Evolutionary conservation across 2,329 filamentous ascomycete species (phyloP).

Genomic region (Apiospora rasikravindrae): DNA sequence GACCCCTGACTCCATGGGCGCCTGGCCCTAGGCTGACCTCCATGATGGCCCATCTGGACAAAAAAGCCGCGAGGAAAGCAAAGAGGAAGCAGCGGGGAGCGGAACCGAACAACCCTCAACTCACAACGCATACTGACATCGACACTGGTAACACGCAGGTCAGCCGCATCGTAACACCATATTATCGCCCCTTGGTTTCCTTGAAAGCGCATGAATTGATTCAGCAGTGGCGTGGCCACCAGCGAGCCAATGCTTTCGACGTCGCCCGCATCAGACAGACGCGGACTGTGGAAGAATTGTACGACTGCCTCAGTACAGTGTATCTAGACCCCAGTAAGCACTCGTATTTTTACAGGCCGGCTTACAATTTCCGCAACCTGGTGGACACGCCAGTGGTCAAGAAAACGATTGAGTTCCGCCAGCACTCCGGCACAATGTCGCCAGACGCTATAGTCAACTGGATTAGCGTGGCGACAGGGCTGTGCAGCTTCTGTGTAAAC

Average conservation of each 20-base stretch:
- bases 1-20: conserved; percentile 4
- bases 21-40: conserved; percentile 2
- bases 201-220: background rate
- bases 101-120: background rate
- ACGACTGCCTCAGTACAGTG: background rate
- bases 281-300: background rate
- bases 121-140: background rate
- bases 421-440: conserved; percentile 19
- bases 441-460: conserved; percentile 19
- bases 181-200: background rate
- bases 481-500: conserved; percentile 18
- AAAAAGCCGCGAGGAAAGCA: background rate
- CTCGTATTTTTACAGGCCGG: background rate
- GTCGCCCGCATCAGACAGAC: conserved; percentile 12
- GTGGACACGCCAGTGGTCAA: background rate
- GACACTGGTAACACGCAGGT: background rate
- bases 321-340: background rate
- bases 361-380: conserved; percentile 19
- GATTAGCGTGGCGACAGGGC: conserved; percentile 7
- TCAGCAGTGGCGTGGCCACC: conserved; percentile 17
- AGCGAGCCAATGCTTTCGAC: conserved; percentile 16
- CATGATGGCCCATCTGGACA: background rate
- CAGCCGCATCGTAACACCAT: background rate
- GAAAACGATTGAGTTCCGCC: conserved; percentile 18
- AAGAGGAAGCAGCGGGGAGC: background rate